phyloP scores from a whole-genome alignment of 768 basidiomycete genomes.

The Sarcomyxa edulis region DNA sequence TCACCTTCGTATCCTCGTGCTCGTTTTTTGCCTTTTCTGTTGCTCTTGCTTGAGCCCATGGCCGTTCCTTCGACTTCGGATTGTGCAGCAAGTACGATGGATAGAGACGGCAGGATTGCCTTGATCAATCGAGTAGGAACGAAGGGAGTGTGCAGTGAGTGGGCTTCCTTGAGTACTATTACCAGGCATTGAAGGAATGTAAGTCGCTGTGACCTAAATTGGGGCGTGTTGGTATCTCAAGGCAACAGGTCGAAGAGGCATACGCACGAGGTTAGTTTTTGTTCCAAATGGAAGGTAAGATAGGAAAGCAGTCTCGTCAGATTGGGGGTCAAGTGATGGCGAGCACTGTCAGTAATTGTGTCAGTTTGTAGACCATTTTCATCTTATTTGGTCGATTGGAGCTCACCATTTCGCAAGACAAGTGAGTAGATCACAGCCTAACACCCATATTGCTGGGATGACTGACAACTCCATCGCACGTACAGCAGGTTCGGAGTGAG shows the following conservation, averaged over 20 bases:
- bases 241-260: background rate
- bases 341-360: conserved; percentile 32
- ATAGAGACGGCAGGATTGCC: conserved; percentile 43
- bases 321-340: conserved; percentile 51
- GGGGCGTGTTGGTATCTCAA: conserved; percentile 7
- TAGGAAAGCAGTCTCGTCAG: conserved; percentile 43
- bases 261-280: conserved; percentile 41
- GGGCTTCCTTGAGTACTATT: conserved; percentile 36
- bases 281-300: conserved; percentile 61
- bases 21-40: conserved; percentile 63
- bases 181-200: conserved; percentile 40
- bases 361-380: no score
- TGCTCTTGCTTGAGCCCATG: conserved; percentile 20
- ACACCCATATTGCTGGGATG: conserved; percentile 45
- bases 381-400: no score
- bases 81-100: conserved; percentile 39
- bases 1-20: conserved; percentile 71
- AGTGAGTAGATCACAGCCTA: conserved; percentile 47
- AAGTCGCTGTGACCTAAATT: conserved; percentile 29
- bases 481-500: conserved; percentile 42
- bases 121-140: conserved; percentile 50
- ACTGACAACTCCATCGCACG: conserved; percentile 51
- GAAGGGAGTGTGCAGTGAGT: conserved; percentile 42
- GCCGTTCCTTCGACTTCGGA: conserved; percentile 21
- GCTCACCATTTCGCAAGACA: conserved; percentile 46